Evolutionary conservation across 306 rosid species (phyloP), one percentile per base, ranked within the genome.

Genomic region (Potentilla sterilis): DNA sequence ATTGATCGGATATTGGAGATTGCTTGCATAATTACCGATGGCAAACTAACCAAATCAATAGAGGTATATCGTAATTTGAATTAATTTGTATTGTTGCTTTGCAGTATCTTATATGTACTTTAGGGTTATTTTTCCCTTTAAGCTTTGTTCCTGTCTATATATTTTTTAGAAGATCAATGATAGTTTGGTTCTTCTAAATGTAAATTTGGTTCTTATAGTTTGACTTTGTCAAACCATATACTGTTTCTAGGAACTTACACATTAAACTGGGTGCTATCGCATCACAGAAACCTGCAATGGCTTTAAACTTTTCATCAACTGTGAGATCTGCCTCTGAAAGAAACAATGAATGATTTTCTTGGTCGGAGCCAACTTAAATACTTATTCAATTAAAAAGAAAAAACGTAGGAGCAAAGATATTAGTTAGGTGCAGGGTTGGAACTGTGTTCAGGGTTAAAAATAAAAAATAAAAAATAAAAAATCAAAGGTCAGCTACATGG

Each of bases 11-110:
- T 95, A 75, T 65, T 95, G 75, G 98, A 95, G 89, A 92, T 95
- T 83, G 98, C 98, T 75, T 95, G 98, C 78, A 90, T 95, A 74
- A 73, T 92, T 61, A 88, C 98, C 58, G 93, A 95, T 80, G 98
- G 98, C 51, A 83, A 48, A 63, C 85, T 95, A 77, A 82, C 86
- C 85, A 95, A 92, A 84, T 73, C 82, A 1, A 65, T 87, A 38
- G 98, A 95, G 97, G 98, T 95, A 88, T 70, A 77, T 40, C 54
- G 22, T 9, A 43, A 22, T 40, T 55, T 12, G 14, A 16, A 15
- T 48, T 16, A 16, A 15, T 46, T 67, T 35, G 54, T 48, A 14
- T 65, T 67, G 80, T 79, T 78, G 64, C 54, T 32, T 78, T 57
- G 67, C 43, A 13, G 52, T 52, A 70, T 75, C 13, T 19, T 64